These are phyloP conservation scores for Tolypocladium inflatum DNA, from an alignment of 2,329 filamentous ascomycete species.

Conservation along the genomic window DNA sequence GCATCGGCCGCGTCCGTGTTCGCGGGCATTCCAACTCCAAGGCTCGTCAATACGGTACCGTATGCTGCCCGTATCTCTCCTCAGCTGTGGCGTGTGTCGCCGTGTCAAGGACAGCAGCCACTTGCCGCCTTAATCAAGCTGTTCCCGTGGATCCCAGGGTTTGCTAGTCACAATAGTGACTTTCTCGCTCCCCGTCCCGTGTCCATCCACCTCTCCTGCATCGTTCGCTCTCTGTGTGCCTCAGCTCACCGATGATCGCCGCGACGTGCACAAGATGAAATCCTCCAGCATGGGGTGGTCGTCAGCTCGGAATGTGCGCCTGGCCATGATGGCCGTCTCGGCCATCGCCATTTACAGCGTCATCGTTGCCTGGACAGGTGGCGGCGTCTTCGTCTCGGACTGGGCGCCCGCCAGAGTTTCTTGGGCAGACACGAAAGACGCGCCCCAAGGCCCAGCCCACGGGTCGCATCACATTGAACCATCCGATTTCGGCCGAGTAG, in stretches of 20 bases:
- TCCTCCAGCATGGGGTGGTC: not conserved
- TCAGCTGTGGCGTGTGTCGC: not conserved
- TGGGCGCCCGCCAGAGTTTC: not conserved
- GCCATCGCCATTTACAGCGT: not conserved
- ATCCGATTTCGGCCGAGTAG: slow-evolving; percentile 3
- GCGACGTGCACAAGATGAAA: not conserved
- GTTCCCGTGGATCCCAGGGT: not conserved
- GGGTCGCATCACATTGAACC: not conserved
- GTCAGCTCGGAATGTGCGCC: not conserved
- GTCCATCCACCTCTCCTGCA: not conserved
- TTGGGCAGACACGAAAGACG: not conserved
- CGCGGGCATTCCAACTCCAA: not conserved
- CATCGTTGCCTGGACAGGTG: not conserved
- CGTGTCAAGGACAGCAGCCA: not conserved
- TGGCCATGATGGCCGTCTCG: not conserved
- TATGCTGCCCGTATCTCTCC: not conserved
- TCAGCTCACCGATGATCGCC: not conserved
- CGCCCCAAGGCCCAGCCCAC: not conserved
- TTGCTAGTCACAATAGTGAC: not conserved
- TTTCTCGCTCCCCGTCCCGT: not conserved
- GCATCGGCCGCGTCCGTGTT: not conserved
- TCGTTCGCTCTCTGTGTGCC: not conserved
- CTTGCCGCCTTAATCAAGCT: not conserved
- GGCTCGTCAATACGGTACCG: not conserved
- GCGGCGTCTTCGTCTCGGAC: not conserved